Evolutionary conservation across 345 rosid species (phyloP).

Genomic region (Eutrema heterophyllum): DNA sequence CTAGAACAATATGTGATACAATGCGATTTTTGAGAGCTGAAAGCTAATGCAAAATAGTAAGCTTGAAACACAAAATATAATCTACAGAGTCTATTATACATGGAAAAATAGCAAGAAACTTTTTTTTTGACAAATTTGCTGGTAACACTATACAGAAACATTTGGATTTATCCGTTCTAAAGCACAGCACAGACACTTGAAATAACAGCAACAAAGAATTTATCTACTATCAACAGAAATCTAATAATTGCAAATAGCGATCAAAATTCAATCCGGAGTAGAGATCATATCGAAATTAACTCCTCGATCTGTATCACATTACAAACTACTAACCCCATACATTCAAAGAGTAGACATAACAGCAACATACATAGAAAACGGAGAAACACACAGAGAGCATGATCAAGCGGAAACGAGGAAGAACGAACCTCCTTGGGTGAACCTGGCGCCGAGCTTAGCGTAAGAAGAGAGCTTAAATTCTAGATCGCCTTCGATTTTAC

Average conservation of each 20-base stretch:
- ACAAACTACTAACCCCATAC: background rate
- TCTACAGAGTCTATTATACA: background rate
- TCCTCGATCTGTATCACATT: constrained; percentile 9
- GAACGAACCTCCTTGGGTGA: constrained; percentile 73
- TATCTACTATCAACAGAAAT: no score
- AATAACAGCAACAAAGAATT: background rate
- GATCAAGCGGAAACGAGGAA: constrained; percentile 18
- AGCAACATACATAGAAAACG: background rate
- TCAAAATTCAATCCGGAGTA: background rate
- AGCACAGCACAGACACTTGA: background rate
- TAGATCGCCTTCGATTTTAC: constrained; percentile 95
- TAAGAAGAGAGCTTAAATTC: constrained; percentile 97
- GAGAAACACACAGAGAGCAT: background rate
- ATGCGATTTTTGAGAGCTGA: background rate
- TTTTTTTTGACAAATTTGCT: background rate
- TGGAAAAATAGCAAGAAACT: background rate
- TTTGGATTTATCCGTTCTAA: background rate
- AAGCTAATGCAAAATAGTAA: background rate
- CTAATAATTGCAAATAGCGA: background rate
- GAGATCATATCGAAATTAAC: background rate
- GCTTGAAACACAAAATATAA: background rate
- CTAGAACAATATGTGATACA: background rate
- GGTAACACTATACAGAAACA: background rate
- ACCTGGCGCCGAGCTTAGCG: constrained; percentile 93
- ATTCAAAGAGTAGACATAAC: background rate